These are phyloP conservation scores for Drechslerella coelobrocha DNA, from an alignment of 2,329 filamentous ascomycete species.

Conservation along the genomic window DNA sequence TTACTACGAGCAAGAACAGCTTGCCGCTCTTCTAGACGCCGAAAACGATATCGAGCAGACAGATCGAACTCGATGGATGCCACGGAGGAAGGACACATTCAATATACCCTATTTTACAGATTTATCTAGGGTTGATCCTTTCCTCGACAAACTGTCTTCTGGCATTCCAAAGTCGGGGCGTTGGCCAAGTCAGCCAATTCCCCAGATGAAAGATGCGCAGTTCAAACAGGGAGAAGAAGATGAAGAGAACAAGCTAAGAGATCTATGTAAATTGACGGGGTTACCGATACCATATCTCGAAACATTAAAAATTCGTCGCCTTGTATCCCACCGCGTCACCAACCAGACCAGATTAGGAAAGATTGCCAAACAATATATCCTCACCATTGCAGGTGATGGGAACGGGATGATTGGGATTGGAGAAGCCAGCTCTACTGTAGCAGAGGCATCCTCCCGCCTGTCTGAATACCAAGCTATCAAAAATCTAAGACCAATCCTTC, in stretches of 20 bases:
- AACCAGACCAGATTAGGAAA: conserved; percentile 98
- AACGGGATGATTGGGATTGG: conserved; percentile 87
- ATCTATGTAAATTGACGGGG: conserved; percentile 63
- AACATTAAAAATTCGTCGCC: conserved; percentile 70
- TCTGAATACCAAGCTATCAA: conserved; percentile 81
- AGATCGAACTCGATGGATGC: conserved; percentile 18
- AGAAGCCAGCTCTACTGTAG: conserved; percentile 84
- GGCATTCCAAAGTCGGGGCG: conserved; percentile 46
- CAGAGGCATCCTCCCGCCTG: conserved; percentile 71
- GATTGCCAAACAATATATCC: conserved; percentile 75
- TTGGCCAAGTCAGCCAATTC: conserved; percentile 53
- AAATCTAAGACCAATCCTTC: conserved; percentile 89
- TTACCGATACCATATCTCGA: conserved; percentile 62
- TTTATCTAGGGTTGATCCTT: conserved; percentile 52
- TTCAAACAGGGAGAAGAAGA: conserved; percentile 57
- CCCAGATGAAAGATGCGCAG: conserved; percentile 49
- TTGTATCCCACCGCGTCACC: conserved; percentile 76
- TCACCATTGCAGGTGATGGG: conserved; percentile 85
- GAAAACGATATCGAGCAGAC: conserved; percentile 19
- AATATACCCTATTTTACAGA: conserved; percentile 53
- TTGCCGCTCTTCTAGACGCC: conserved; percentile 26
- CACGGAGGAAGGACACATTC: conserved; percentile 50
- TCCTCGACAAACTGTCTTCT: conserved; percentile 51
- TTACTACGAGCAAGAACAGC: conserved; percentile 42
- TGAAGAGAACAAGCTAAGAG: conserved; percentile 60